A percentile compares a stretch with the other conserved stretches of the same genome.
phyloP scores from a whole-genome alignment of 768 basidiomycete genomes.

The Termitomyces sp. region DNA sequence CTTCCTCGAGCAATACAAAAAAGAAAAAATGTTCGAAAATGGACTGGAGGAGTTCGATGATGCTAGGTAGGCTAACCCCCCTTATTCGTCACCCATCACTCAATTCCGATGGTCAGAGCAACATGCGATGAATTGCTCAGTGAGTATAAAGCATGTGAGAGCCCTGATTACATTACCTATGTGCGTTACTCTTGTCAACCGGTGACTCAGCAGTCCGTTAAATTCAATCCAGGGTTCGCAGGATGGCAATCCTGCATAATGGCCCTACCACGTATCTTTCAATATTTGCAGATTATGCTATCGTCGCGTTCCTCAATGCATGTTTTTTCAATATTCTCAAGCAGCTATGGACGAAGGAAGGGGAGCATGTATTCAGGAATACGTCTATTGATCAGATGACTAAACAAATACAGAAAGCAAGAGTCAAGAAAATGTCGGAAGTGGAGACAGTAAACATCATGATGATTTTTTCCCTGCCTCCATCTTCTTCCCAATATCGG shows the following conservation, averaged over 20 bases:
- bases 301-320: background rate
- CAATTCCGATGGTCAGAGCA: conserved; percentile 40
- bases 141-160: conserved; percentile 96
- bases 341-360: background rate
- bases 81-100: background rate
- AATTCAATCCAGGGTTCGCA: conserved; percentile 18
- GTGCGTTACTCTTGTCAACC: background rate
- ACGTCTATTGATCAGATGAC: conserved; percentile 9
- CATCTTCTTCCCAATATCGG: conserved; percentile 84
- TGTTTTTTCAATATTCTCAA: background rate
- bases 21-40: conserved; percentile 92
- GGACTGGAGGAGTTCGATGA: conserved; percentile 95
- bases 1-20: conserved; percentile 96
- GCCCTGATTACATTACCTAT: conserved; percentile 88
- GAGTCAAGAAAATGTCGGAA: conserved; percentile 21
- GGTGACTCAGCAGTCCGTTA: background rate
- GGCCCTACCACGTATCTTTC: background rate
- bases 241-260: conserved; percentile 18
- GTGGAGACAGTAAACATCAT: conserved; percentile 24
- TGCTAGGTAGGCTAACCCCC: conserved; percentile 57
- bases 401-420: conserved; percentile 21
- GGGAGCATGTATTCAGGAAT: background rate
- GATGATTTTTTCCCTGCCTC: conserved; percentile 71
- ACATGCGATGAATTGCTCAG: conserved; percentile 84
- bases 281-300: background rate